phyloP scores from a whole-genome alignment of 2,329 filamentous ascomycete genomes.

The Exophiala xenobiotica region DNA sequence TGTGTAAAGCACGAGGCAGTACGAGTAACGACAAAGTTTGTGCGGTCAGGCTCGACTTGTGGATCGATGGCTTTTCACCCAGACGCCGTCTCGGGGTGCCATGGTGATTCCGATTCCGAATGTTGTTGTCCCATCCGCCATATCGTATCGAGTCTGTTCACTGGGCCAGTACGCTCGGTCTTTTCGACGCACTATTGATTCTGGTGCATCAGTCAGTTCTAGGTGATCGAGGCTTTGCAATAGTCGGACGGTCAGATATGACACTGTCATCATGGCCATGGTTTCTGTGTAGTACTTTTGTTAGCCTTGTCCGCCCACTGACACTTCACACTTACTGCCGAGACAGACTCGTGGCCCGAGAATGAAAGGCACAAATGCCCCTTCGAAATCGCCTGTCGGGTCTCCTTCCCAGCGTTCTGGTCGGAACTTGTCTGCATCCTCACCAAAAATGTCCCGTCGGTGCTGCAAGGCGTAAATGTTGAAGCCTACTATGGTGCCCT shows the following conservation, averaged over 20 bases:
- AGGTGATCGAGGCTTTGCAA: slow-evolving; percentile 69
- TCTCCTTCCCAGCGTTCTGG: slow-evolving; percentile 39
- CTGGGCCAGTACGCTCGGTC: slow-evolving; percentile 6
- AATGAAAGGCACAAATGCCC: slow-evolving; percentile 51
- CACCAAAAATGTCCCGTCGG: slow-evolving; percentile 34
- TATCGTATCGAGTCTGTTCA: slow-evolving; percentile 11
- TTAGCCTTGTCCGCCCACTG: background rate
- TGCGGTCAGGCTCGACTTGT: background rate
- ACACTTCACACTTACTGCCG: slow-evolving; percentile 46
- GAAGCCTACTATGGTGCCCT: slow-evolving; percentile 47
- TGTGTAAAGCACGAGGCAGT: no score
- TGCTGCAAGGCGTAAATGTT: slow-evolving; percentile 41
- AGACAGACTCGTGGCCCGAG: slow-evolving; percentile 55
- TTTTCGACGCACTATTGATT: background rate
- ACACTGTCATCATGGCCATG: slow-evolving; percentile 70
- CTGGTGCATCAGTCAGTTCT: slow-evolving; percentile 35
- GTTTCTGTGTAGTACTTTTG: slow-evolving; percentile 50
- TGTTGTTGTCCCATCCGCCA: slow-evolving; percentile 9
- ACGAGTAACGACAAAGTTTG: no score
- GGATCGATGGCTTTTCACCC: slow-evolving; percentile 7
- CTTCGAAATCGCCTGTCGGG: slow-evolving; percentile 43
- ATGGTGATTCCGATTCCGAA: slow-evolving; percentile 14
- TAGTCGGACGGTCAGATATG: slow-evolving; percentile 67
- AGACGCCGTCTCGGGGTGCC: slow-evolving; percentile 11
- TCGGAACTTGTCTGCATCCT: slow-evolving; percentile 34